phyloP scores from a whole-genome alignment of 1,139 yeast species.

The Geotrichum fermentans region DNA sequence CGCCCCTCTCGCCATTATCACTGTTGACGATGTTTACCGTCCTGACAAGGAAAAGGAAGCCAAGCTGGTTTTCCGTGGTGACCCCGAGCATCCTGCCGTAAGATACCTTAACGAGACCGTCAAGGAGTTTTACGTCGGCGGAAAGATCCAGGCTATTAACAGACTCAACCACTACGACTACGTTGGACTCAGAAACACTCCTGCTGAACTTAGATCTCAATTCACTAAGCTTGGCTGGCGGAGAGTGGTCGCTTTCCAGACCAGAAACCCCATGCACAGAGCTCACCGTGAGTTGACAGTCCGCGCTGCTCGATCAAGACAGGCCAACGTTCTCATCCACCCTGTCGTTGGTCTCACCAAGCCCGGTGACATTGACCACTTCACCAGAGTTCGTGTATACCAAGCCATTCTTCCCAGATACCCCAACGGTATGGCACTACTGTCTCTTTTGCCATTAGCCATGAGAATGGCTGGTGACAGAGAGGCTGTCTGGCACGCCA shows the following conservation, averaged over 20 bases:
- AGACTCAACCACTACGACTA: conserved; percentile 90
- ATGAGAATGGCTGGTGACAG: conserved; percentile 99
- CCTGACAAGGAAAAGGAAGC: conserved; percentile 83
- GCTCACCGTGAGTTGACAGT: conserved; percentile 96
- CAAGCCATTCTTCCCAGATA: conserved; percentile 86
- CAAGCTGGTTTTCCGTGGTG: conserved; percentile 85
- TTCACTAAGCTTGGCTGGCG: conserved; percentile 80
- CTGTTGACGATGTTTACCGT: conserved; percentile 70
- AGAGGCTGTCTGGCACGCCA: conserved; percentile 98
- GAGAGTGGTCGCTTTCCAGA: conserved; percentile 92
- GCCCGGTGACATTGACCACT: conserved; percentile 97
- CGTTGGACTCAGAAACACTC: conserved; percentile 80
- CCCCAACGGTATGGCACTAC: conserved; percentile 88
- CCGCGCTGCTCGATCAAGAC: conserved; percentile 79
- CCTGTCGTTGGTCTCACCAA: conserved; percentile 96
- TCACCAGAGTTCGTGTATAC: conserved; percentile 93
- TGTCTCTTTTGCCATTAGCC: conserved; percentile 85
- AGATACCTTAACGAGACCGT: conserved; percentile 67
- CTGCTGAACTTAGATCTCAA: conserved; percentile 82
- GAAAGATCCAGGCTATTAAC: conserved; percentile 74
- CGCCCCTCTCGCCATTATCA: conserved; percentile 71
- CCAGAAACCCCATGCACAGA: conserved; percentile 97
- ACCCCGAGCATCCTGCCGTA: conserved; percentile 94
- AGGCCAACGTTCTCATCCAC: conserved; percentile 81
- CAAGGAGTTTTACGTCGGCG: conserved; percentile 85